Evolutionary conservation across 2,329 filamentous ascomycete genomes (phyloP).

Genomic region (Aspergillus spinulosporus): DNA sequence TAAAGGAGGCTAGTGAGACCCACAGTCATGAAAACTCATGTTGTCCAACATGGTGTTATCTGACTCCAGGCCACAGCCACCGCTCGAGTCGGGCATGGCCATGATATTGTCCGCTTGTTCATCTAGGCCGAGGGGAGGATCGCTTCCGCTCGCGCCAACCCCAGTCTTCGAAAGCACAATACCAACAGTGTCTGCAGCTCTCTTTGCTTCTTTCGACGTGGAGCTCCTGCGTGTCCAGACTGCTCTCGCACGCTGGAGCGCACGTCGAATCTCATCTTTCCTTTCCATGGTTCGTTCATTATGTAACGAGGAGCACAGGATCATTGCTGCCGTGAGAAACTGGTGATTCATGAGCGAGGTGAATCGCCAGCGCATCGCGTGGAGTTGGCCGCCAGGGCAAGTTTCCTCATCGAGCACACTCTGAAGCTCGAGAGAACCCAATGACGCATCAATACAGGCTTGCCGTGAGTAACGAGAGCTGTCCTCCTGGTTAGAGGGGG

Average conservation of each 20-base stretch:
- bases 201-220: conserved; percentile 21
- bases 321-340: conserved; percentile 60
- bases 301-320: conserved; percentile 48
- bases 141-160: too few relatives aligned
- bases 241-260: conserved; percentile 12
- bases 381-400: conserved; percentile 54
- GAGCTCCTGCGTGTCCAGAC: conserved; percentile 24
- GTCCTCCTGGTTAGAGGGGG: neutral
- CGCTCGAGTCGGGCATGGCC: too few relatives aligned
- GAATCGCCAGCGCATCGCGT: conserved; percentile 57
- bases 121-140: too few relatives aligned
- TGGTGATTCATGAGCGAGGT: conserved; percentile 59
- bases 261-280: conserved; percentile 20
- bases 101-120: too few relatives aligned
- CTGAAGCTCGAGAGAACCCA: conserved; percentile 51
- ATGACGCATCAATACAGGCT: conserved; percentile 49
- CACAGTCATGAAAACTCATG: too few relatives aligned
- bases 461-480: conserved; percentile 42
- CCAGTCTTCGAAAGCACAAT: neutral
- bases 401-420: conserved; percentile 51
- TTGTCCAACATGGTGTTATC: too few relatives aligned
- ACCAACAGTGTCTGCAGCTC: conserved; percentile 15
- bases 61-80: too few relatives aligned
- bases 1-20: too few relatives aligned
- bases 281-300: conserved; percentile 6